A percentile compares a stretch with the other conserved stretches of the same genome.
Evolutionary conservation across 148 eudicot species (phyloP).

Genomic region (Rhododendron kiyosumense): DNA sequence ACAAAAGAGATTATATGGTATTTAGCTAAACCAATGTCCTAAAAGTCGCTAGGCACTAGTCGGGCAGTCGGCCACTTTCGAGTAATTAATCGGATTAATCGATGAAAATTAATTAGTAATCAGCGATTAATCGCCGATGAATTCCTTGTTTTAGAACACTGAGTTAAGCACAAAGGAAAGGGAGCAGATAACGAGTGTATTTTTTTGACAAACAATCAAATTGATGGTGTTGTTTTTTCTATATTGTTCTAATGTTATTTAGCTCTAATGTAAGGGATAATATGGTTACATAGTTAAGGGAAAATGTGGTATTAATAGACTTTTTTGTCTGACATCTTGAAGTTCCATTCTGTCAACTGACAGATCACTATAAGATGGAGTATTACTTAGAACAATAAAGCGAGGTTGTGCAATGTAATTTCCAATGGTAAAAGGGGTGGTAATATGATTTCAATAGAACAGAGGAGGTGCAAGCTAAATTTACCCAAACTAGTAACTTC

Average conservation of each 20-base stretch:
- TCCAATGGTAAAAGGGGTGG: background rate
- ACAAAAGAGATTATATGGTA: background rate
- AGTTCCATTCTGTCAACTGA: background rate
- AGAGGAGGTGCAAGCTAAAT: background rate
- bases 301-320: background rate
- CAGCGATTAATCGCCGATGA: too few species aligned
- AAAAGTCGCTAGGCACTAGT: too few species aligned
- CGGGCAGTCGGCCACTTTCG: too few species aligned
- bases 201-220: background rate
- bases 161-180: background rate
- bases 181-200: background rate
- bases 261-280: background rate
- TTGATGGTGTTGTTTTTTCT: background rate
- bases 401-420: background rate
- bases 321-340: background rate
- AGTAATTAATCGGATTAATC: too few species aligned
- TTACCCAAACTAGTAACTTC: background rate
- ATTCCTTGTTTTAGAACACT: too few species aligned
- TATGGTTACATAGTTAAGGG: background rate
- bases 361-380: background rate
- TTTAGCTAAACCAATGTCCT: background rate
- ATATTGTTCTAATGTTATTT: background rate
- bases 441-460: background rate
- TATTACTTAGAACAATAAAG: background rate
- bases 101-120: too few species aligned